Base-by-base conservation (phyloP, 768 basidiomycete species). In the Phallus indusiatus region DNA sequence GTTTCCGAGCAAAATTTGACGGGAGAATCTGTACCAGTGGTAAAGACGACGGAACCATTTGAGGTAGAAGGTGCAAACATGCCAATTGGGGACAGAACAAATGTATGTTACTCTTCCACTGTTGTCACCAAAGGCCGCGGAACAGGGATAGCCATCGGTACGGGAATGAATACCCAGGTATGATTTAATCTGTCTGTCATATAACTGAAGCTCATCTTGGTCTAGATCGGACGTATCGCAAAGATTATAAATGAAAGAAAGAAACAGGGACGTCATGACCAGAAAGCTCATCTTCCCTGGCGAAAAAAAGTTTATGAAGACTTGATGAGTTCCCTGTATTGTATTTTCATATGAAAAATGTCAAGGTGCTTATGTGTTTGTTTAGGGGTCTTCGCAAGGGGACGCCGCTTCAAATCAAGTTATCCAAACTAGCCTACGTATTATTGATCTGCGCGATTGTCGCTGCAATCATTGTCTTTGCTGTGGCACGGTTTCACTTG, bases 91-190 rank as follows among this genome's bases (percentile, higher is more conserved):
- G 76, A 78, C 56, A 73, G 76, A 21, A 61, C 72, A 47, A 78
- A 78, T 56, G 65, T 78, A 47, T 74, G 72, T 22, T 75, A 73
- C 64, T 77, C 74, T 42, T 80, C 73, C 47, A 79, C 67, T 3
- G 59, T 72, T n/a, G 71, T 74, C 11, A 74, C 71, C 8, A 80
- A 81, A 67, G 81, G 80, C 49, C 75, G 80, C 35, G 79, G 74
- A 3, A 72, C 73, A 14, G 78, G 76, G 33, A 70, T 82, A 42
- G 74, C 77, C 50, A 70, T 76, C 52, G 70, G 66, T 18, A 81
- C 78, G n/a, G 79, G 74, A 10, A 81, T 81, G 80, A 66, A 71
- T 49, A 79, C 81, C 2, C 78, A 81, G 66, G 76, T 80, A 42
- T 10, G n/a, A 14, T n/a, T 10, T 4, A n/a, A n/a, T 11, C n/a